Evolutionary conservation across 768 basidiomycete genomes (phyloP).

Genomic region (Lentinula aciculospora): DNA sequence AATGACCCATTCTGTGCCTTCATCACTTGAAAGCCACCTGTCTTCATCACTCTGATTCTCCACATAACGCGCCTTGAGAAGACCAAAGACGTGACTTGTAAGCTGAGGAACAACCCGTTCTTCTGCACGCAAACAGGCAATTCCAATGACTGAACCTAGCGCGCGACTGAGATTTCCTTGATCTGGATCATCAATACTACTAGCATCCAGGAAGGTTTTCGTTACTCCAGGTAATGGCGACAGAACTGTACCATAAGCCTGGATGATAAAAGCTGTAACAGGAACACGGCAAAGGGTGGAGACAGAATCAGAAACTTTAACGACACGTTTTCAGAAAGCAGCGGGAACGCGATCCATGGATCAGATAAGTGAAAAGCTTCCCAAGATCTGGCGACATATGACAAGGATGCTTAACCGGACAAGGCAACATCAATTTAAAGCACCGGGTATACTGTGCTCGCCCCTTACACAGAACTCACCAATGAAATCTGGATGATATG

Average conservation of each 20-base stretch:
- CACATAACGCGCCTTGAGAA: constrained; percentile 73
- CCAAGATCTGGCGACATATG: constrained; percentile 22
- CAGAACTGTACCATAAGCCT: constrained; percentile 75
- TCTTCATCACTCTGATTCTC: constrained; percentile 64
- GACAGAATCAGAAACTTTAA: background rate
- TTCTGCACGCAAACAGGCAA: constrained; percentile 81
- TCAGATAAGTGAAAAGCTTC: constrained; percentile 24
- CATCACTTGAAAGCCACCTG: constrained; percentile 76
- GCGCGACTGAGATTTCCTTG: constrained; percentile 85
- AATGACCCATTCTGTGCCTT: constrained; percentile 87
- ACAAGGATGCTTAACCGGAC: constrained; percentile 1
- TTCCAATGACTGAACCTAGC: constrained; percentile 78
- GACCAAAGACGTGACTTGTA: constrained; percentile 83
- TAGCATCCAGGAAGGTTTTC: constrained; percentile 35
- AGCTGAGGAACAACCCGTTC: constrained; percentile 83
- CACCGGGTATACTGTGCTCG: background rate
- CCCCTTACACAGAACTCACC: constrained; percentile 46
- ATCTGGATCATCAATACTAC: constrained; percentile 41
- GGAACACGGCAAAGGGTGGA: background rate
- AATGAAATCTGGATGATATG: constrained; percentile 93
- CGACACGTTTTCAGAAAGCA: constrained; percentile 1
- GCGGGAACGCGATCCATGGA: constrained; percentile 9
- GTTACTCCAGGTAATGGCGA: constrained; percentile 62
- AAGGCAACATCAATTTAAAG: constrained; percentile 1
- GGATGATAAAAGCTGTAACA: constrained; percentile 74